These are phyloP conservation scores for Saccharomycopsis javanensis DNA, from an alignment of 805 yeast genomes.

Conservation along the genomic window DNA sequence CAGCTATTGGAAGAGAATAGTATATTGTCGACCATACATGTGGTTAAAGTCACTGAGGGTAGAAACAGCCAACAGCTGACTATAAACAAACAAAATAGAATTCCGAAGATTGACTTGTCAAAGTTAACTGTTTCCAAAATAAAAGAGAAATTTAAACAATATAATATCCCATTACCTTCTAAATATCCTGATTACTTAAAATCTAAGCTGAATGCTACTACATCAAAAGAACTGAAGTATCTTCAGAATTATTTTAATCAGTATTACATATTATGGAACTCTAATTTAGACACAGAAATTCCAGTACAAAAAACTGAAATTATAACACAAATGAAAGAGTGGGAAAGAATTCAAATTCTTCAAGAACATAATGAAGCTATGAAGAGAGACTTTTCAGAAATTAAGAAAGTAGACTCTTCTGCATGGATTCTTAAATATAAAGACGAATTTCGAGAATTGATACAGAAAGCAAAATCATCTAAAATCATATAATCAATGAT, in stretches of 20 bases:
- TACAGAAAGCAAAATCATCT: slow-evolving; percentile 2
- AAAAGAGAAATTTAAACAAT: slow-evolving; percentile 9
- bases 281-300: slow-evolving; percentile 14
- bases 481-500: background rate
- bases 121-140: slow-evolving; percentile 4
- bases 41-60: background rate
- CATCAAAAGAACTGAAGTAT: background rate
- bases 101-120: slow-evolving; percentile 10
- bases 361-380: slow-evolving; percentile 11
- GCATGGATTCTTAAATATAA: slow-evolving; percentile 12
- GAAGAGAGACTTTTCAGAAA: background rate
- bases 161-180: slow-evolving; percentile 7
- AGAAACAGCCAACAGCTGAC: background rate
- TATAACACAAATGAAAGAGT: slow-evolving; percentile 5
- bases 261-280: slow-evolving; percentile 12
- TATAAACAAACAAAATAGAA: background rate
- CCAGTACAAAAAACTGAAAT: slow-evolving; percentile 7
- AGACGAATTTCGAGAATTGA: slow-evolving; percentile 10
- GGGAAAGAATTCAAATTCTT: slow-evolving; percentile 14
- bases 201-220: background rate
- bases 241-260: slow-evolving; percentile 12
- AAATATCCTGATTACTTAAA: background rate
- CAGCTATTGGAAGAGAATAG: background rate
- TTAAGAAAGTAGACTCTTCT: background rate
- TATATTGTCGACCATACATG: background rate